Conservation (phyloP, 2,329 filamentous ascomycete species). For the Elsinoe fawcettii region DNA sequence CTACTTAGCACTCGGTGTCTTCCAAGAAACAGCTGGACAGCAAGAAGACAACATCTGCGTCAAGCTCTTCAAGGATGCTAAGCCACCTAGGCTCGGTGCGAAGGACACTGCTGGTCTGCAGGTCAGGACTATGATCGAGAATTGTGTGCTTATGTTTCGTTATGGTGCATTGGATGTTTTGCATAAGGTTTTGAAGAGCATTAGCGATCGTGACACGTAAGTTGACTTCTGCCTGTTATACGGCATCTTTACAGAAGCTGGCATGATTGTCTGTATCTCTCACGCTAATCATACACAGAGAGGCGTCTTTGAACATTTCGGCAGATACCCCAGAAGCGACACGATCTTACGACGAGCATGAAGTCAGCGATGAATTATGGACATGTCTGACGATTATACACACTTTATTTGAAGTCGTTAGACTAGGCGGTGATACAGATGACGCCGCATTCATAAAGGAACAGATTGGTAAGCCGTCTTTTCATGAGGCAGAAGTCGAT, state of each 20-base stretch:
- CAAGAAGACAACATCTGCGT: constrained; percentile 12
- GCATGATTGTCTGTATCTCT: neutral
- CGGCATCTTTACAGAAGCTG: neutral
- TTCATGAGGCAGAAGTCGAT: too few species aligned
- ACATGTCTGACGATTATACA: constrained; percentile 43
- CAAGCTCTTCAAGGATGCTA: constrained; percentile 19
- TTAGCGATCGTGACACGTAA: constrained; percentile 23
- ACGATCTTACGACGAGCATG: constrained; percentile 13
- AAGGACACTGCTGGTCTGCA: constrained; percentile 34
- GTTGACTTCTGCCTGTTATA: neutral
- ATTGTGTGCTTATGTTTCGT: constrained; percentile 36
- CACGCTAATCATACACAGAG: neutral
- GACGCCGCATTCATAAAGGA: constrained; percentile 7
- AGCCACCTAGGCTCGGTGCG: constrained; percentile 27
- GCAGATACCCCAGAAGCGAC: constrained; percentile 15
- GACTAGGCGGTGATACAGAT: constrained; percentile 27
- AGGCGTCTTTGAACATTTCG: constrained; percentile 11
- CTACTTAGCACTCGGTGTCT: constrained; percentile 42
- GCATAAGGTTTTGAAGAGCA: constrained; percentile 32
- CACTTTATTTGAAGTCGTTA: constrained; percentile 41
- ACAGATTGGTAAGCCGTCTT: constrained; percentile 12
- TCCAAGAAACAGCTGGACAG: constrained; percentile 43
- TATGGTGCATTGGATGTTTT: constrained; percentile 35
- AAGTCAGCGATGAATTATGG: constrained; percentile 39
- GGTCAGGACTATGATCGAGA: constrained; percentile 38